Evolutionary conservation across 2,329 filamentous ascomycete genomes (phyloP).

Genomic region (Xylariales sp.): DNA sequence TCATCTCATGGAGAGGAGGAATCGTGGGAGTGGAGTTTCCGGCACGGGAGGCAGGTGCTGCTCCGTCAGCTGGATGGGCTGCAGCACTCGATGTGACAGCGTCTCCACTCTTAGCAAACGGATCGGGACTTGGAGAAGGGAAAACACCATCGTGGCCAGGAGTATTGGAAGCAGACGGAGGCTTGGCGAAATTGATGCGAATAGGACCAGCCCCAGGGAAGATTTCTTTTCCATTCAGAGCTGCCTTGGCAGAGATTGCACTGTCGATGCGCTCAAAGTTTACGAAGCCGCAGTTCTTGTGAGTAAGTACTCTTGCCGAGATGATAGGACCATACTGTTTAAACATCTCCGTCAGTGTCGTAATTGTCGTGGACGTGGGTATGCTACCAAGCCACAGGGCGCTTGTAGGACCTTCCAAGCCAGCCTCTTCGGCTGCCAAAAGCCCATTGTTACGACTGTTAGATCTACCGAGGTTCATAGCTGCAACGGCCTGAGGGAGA

Average conservation of each 20-base stretch:
- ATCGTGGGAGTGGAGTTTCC: slow-evolving; percentile 55
- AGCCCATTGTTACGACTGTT: slow-evolving; percentile 64
- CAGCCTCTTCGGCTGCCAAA: slow-evolving; percentile 71
- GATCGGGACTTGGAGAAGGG: slow-evolving; percentile 87
- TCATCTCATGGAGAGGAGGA: slow-evolving; percentile 71
- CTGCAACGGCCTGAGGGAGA: slow-evolving; percentile 76
- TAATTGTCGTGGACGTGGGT: slow-evolving; percentile 92
- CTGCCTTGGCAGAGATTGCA: slow-evolving; percentile 80
- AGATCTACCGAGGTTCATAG: slow-evolving; percentile 66
- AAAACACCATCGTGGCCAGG: slow-evolving; percentile 85
- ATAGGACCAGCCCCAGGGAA: slow-evolving; percentile 95
- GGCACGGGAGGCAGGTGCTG: slow-evolving; percentile 26
- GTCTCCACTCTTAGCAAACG: slow-evolving; percentile 59
- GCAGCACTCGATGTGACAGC: slow-evolving; percentile 32
- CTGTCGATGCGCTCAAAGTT: slow-evolving; percentile 93
- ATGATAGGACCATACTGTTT: slow-evolving; percentile 87
- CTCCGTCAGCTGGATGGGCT: slow-evolving; percentile 32
- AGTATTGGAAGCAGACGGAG: slow-evolving; percentile 83
- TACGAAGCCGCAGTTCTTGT: slow-evolving; percentile 99
- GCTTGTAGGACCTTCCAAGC: slow-evolving; percentile 83
- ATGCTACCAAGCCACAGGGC: slow-evolving; percentile 97
- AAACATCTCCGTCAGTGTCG: slow-evolving; percentile 92
- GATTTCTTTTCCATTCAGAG: slow-evolving; percentile 94
- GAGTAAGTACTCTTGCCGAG: slow-evolving; percentile 87
- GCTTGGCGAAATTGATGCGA: slow-evolving; percentile 95